These are phyloP conservation scores for Sordariomycetes sp. DNA, from an alignment of 2,329 filamentous ascomycete species.

Conservation along the genomic window DNA sequence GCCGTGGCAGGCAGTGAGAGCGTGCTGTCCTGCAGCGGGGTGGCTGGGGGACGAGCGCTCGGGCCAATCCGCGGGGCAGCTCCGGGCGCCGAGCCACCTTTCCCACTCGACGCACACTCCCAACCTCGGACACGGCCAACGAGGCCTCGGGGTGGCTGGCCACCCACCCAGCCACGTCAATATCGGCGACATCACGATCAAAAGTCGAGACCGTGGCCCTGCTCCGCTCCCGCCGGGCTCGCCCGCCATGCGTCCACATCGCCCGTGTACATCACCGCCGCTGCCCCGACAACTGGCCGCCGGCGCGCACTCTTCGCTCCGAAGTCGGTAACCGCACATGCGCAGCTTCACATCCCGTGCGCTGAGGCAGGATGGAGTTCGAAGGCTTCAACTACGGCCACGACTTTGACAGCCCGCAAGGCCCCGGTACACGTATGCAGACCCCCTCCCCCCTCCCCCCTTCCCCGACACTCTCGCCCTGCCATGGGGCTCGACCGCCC, in stretches of 20 bases:
- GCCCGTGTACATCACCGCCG: not conserved
- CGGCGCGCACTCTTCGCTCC: not conserved
- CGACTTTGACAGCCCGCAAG: constrained; percentile 1
- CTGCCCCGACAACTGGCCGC: constrained; percentile 1
- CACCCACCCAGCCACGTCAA: not conserved
- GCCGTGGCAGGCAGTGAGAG: too few species aligned
- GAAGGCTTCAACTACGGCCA: constrained; percentile 3
- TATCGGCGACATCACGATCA: not conserved
- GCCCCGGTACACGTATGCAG: constrained; percentile 1
- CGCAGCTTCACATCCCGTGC: not conserved
- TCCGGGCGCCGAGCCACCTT: not conserved
- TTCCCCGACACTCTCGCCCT: not conserved
- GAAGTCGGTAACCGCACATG: not conserved
- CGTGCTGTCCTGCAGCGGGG: not conserved
- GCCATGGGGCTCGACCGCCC: not conserved
- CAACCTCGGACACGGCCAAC: not conserved
- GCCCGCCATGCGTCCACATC: constrained; percentile 1
- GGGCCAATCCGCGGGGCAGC: not conserved
- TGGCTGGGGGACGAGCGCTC: not conserved
- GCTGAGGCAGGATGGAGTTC: constrained; percentile 1
- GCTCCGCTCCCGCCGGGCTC: not conserved
- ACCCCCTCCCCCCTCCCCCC: not conserved
- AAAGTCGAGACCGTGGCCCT: constrained; percentile 1
- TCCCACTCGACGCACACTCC: not conserved
- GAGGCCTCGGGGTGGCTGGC: not conserved